These are phyloP conservation scores for Aureobasidium subglaciale DNA, from an alignment of 2,329 filamentous ascomycete genomes.

Conservation along the genomic window DNA sequence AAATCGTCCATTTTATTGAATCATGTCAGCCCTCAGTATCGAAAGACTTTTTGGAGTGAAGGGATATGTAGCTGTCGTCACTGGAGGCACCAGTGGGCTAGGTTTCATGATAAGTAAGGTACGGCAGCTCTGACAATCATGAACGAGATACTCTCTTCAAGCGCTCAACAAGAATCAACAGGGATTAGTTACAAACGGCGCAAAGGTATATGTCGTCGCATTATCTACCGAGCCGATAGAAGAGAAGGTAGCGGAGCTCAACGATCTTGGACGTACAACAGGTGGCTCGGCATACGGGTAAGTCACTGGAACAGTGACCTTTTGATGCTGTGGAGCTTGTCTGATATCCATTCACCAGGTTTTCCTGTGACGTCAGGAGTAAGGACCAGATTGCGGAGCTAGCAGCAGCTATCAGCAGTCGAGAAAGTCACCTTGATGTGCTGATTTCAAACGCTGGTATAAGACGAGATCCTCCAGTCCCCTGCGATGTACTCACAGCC, in stretches of 20 bases:
- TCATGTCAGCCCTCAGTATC: conserved; percentile 3
- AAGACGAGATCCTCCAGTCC: conserved; percentile 36
- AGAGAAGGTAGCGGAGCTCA: conserved; percentile 34
- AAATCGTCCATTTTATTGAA: not conserved
- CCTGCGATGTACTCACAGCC: conserved; percentile 40
- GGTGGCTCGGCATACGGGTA: conserved; percentile 28
- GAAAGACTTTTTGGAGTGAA: conserved; percentile 31
- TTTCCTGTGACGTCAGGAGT: conserved; percentile 34
- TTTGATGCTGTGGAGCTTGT: not conserved
- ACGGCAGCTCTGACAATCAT: not conserved
- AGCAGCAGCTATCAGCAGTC: conserved; percentile 27
- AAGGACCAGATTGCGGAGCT: conserved; percentile 36
- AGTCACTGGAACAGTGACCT: not conserved
- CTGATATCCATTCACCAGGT: not conserved
- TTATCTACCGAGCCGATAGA: conserved; percentile 37
- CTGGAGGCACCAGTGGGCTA: conserved; percentile 40
- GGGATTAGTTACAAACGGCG: conserved; percentile 26
- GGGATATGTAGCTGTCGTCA: conserved; percentile 37
- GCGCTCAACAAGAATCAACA: conserved; percentile 27
- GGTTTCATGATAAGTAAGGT: conserved; percentile 34
- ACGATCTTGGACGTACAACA: conserved; percentile 29
- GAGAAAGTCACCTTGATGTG: conserved; percentile 40
- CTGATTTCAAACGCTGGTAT: conserved; percentile 46
- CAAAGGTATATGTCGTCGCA: conserved; percentile 43
- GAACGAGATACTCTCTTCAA: too few species aligned